A percentile compares a stretch with the other conserved stretches of the same genome.
Evolutionary conservation across 768 basidiomycete genomes (phyloP).

Genomic region (Macrocybe gigantea): DNA sequence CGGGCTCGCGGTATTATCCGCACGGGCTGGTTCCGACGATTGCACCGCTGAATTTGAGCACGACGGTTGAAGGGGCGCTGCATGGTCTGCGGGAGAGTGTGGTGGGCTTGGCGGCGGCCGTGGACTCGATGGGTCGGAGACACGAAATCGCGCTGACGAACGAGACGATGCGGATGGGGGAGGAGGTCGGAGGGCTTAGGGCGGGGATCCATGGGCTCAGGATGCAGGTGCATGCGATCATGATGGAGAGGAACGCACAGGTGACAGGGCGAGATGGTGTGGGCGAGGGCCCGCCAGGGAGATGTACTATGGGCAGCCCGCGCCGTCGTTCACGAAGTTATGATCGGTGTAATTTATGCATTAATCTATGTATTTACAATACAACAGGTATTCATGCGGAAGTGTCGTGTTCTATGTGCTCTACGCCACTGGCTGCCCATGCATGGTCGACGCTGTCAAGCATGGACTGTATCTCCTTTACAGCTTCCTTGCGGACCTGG

Average conservation of each 20-base stretch:
- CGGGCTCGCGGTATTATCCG: too few relatives aligned
- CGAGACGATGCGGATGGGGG: constrained; percentile 65
- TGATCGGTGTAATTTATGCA: not conserved
- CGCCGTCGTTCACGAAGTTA: too few relatives aligned
- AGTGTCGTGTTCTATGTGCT: not conserved
- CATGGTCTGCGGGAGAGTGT: constrained; percentile 53
- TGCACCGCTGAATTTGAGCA: constrained; percentile 57
- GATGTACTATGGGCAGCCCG: not conserved
- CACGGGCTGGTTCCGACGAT: constrained; percentile 19
- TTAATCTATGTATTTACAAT: not conserved
- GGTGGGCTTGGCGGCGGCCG: constrained; percentile 48
- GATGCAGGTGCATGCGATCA: constrained; percentile 76
- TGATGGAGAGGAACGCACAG: constrained; percentile 71
- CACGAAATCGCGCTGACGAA: constrained; percentile 64
- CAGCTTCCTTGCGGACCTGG: constrained; percentile 77
- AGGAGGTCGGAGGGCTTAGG: constrained; percentile 67
- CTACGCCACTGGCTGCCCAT: constrained; percentile 34
- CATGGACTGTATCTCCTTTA: constrained; percentile 77
- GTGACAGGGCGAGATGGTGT: constrained; percentile 37
- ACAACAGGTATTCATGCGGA: not conserved
- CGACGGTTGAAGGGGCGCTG: constrained; percentile 61
- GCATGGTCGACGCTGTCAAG: constrained; percentile 75
- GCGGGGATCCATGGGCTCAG: constrained; percentile 69
- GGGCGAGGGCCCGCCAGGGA: constrained; percentile 10
- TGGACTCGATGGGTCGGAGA: constrained; percentile 57